phyloP scores from a whole-genome alignment of 2,329 filamentous ascomycete species.

The Nemania bipapillata region DNA sequence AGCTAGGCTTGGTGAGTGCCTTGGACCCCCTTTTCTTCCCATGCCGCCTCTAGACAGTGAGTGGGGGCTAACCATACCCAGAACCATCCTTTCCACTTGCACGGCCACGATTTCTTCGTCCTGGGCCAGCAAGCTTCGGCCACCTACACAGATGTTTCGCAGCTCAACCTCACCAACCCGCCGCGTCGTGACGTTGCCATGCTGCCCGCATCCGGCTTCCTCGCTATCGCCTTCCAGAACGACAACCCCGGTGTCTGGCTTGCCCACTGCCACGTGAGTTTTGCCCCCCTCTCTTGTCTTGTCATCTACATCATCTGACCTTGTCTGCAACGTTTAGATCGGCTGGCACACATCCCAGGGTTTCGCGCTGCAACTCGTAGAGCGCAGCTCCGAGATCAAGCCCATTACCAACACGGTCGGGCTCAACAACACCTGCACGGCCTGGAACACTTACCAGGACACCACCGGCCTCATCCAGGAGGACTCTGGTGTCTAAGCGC shows the following conservation, averaged over 20 bases:
- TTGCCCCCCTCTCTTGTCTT: background rate
- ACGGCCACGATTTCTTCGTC: conserved; percentile 59
- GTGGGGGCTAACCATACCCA: conserved; percentile 24
- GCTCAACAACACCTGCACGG: conserved; percentile 44
- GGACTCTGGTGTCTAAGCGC: conserved; percentile 51
- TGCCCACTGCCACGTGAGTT: conserved; percentile 51
- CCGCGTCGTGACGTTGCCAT: conserved; percentile 62
- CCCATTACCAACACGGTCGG: conserved; percentile 40
- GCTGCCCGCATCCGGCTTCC: conserved; percentile 58
- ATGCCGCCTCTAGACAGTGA: background rate
- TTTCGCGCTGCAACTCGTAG: conserved; percentile 65
- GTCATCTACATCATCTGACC: conserved; percentile 12
- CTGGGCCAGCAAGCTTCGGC: conserved; percentile 50
- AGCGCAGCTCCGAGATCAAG: conserved; percentile 49
- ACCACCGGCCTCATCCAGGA: conserved; percentile 44
- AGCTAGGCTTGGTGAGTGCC: conserved; percentile 38
- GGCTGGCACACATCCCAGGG: conserved; percentile 63
- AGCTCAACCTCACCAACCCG: conserved; percentile 57
- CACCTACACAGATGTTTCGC: conserved; percentile 47
- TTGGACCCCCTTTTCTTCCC: conserved; percentile 9
- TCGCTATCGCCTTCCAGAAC: conserved; percentile 62
- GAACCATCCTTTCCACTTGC: conserved; percentile 58
- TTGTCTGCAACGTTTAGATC: conserved; percentile 51
- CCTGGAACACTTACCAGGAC: conserved; percentile 49
- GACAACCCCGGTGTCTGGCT: conserved; percentile 65